These are phyloP conservation scores for Wallacemonas collosoma DNA, from an alignment of 208 protist species.

Conservation along the genomic window DNA sequence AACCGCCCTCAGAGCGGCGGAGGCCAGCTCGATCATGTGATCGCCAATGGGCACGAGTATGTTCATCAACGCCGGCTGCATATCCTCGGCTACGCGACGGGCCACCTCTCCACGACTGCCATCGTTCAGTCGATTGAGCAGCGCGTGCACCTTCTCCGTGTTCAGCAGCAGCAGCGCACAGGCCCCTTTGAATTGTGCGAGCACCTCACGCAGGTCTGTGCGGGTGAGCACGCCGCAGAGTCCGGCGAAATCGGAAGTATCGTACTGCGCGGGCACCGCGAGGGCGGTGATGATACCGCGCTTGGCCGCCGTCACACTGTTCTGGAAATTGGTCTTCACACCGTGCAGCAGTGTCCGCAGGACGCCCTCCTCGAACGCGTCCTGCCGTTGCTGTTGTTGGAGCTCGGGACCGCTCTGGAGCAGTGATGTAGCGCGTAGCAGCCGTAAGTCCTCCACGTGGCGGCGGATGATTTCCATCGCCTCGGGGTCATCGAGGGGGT, in stretches of 20 bases:
- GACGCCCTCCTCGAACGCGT: conserved; percentile 61
- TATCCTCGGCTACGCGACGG: conserved; percentile 53
- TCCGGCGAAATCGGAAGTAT: conserved; percentile 29
- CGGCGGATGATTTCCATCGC: conserved; percentile 73
- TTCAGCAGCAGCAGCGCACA: conserved; percentile 73
- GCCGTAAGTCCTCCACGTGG: conserved; percentile 78
- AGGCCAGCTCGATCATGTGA: conserved; percentile 43
- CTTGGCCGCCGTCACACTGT: conserved; percentile 48
- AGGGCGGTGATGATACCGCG: conserved; percentile 52
- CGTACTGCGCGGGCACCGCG: conserved; percentile 45
- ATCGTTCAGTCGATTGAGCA: conserved; percentile 36
- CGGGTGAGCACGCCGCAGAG: conserved; percentile 37
- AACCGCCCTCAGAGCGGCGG: conserved; percentile 40
- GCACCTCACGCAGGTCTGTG: conserved; percentile 56
- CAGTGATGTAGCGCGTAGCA: conserved; percentile 78
- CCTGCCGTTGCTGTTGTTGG: conserved; percentile 15
- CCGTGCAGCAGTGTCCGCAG: conserved; percentile 66
- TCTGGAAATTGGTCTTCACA: conserved; percentile 54
- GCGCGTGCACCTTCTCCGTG: conserved; percentile 38
- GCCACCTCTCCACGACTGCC: conserved; percentile 29
- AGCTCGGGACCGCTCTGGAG: conserved; percentile 27
- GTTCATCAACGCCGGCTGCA: conserved; percentile 78
- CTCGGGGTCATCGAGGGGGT: conserved; percentile 77
- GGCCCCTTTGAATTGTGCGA: conserved; percentile 80
- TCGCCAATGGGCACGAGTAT: conserved; percentile 47